phyloP scores from a whole-genome alignment of 2,329 filamentous ascomycete species.

The Botrytis hyacinthi region DNA sequence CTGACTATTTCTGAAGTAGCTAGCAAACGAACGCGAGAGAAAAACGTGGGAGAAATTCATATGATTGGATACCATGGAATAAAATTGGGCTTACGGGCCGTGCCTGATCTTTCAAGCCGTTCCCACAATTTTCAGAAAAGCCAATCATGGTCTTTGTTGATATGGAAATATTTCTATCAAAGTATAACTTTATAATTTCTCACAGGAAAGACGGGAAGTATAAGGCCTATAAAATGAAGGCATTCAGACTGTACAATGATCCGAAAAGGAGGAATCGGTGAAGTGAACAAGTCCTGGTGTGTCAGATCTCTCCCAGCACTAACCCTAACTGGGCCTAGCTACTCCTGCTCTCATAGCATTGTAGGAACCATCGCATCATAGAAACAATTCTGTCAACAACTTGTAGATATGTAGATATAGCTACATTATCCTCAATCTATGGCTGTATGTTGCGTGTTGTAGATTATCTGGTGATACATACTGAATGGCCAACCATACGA shows the following conservation, averaged over 20 bases:
- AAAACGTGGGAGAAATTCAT: background rate
- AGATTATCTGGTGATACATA: background rate
- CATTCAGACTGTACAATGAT: background rate
- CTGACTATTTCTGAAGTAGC: slow-evolving; percentile 7
- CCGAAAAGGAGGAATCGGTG: background rate
- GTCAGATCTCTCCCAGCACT: background rate
- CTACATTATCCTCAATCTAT: background rate
- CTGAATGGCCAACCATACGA: background rate
- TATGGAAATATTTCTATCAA: background rate
- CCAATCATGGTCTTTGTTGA: background rate
- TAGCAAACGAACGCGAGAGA: background rate
- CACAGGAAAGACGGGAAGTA: background rate
- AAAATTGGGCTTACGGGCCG: background rate
- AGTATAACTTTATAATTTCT: background rate
- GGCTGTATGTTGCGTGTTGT: background rate
- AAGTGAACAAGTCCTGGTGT: background rate
- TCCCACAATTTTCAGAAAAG: background rate
- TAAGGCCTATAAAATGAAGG: background rate
- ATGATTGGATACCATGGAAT: background rate
- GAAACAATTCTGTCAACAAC: background rate
- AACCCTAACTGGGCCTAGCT: background rate
- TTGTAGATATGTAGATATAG: background rate
- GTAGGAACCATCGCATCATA: background rate
- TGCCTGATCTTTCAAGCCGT: background rate
- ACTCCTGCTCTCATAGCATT: background rate